Percentiles rank a stretch among this genome's conserved stretches.
Evolutionary conservation across 805 yeast genomes (phyloP).

Genomic region (Cyberlindnera maritima): DNA sequence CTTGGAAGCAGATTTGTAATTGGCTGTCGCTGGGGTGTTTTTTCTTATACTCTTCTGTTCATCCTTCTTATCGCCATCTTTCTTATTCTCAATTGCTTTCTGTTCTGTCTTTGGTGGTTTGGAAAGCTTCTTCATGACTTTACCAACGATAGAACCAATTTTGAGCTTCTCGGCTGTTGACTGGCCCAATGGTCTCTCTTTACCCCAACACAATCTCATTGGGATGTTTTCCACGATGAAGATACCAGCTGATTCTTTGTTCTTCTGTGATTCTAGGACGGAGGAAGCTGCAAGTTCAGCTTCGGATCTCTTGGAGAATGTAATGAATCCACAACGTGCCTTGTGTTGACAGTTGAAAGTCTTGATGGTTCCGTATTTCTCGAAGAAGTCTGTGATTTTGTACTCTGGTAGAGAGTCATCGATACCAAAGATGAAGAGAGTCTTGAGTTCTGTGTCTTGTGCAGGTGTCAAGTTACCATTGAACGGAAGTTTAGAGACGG

Average conservation of each 20-base stretch:
- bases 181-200: conserved; percentile 39
- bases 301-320: conserved; percentile 44
- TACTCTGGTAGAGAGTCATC: conserved; percentile 66
- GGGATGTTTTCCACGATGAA: conserved; percentile 40
- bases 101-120: not conserved
- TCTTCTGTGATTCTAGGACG: conserved; percentile 9
- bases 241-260: conserved; percentile 29
- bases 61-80: not conserved
- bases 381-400: conserved; percentile 49
- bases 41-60: conserved; percentile 3
- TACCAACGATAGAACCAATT: conserved; percentile 47
- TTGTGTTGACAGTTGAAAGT: conserved; percentile 50
- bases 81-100: not conserved
- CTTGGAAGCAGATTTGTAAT: conserved; percentile 2
- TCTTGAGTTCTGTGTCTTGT: conserved; percentile 39
- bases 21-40: not conserved
- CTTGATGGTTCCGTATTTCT: conserved; percentile 44
- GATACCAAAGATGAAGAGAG: conserved; percentile 76
- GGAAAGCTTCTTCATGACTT: conserved; percentile 47
- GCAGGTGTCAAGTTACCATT: conserved; percentile 51
- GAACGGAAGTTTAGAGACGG: conserved; percentile 64
- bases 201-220: conserved; percentile 56
- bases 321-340: conserved; percentile 63
- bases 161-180: conserved; percentile 45
- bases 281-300: conserved; percentile 47